Evolutionary conservation across 345 rosid genomes (phyloP), one percentile per base, ranked within the genome.

Genomic region (Eutrema yunnanense): DNA sequence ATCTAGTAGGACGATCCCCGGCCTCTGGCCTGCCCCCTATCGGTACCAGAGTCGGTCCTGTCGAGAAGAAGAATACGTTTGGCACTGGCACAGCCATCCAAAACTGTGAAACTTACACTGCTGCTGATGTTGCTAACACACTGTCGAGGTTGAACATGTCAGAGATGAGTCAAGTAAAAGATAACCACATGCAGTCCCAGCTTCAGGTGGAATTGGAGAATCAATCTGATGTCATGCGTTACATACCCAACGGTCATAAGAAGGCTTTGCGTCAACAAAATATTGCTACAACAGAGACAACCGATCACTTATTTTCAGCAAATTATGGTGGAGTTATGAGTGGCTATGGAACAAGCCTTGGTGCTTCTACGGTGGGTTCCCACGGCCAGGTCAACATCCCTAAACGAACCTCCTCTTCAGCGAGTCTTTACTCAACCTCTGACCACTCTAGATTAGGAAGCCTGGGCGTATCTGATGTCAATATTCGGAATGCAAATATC

Each of bases 11-110:
- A 52, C 78, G 92, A 78, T 80, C 88, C 52, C 48, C 86, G 36
- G 81, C 82, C 71, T 76, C 82, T 65, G 85, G 86, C 65, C 86
- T 86, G 71, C 91, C 92, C 52, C 89, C 86, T 42, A 81, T 81
- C 29, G 97, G 88, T 53, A 84, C 87, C 74, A 82, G 87, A 82
- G 83, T 76, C 51, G 73, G 78, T 55, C 81, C 82, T 65, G 57
- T 43, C 7, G 95, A 86, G 61, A 89, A 86, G 78, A 88, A 75
- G 78, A 79, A 67, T 69, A 55, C 61, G 10, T 67, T 75, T 82
- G 79, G 83, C 59, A n/a, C 86, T 82, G 79, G 83, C 59, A n/a
- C 86, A 36, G 58, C 60, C 75, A 73, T 70, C 68, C 89, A 72
- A 58, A 85, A 80, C 75, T 83, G 75, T 51, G 82, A 74, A 46